Conservation (phyloP, 441 rosid species). For the Pelargonium citronellum region DNA sequence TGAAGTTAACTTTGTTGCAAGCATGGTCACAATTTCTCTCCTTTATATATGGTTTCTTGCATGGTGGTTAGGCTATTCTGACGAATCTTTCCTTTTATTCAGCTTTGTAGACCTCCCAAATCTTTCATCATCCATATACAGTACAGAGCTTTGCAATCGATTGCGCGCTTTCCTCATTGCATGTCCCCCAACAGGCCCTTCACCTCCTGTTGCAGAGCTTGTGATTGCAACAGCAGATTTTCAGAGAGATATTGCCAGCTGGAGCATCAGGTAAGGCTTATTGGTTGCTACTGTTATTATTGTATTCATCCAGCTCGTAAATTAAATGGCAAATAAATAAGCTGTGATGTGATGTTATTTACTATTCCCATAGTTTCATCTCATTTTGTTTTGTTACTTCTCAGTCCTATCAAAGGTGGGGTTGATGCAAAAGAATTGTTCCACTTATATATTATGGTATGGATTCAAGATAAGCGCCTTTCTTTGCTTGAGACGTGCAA, state of each 20-base stretch:
- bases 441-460: constrained; percentile 82
- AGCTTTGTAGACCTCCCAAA: constrained; percentile 91
- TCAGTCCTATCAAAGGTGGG: constrained; percentile 86
- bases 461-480: constrained; percentile 95
- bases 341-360: constrained; percentile 10
- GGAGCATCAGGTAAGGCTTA: constrained; percentile 60
- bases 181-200: constrained; percentile 94
- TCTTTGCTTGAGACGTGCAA: constrained; percentile 83
- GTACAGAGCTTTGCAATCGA: constrained; percentile 84
- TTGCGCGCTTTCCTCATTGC: constrained; percentile 81
- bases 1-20: neutral
- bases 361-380: constrained; percentile 19
- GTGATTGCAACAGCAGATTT: constrained; percentile 90
- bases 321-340: neutral
- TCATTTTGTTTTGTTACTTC: constrained; percentile 21
- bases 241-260: constrained; percentile 83
- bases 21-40: neutral
- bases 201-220: constrained; percentile 82
- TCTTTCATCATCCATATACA: constrained; percentile 81
- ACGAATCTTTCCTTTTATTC: constrained; percentile 29
- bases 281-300: constrained; percentile 13
- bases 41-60: constrained; percentile 12
- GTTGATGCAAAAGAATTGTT: constrained; percentile 91
- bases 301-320: neutral
- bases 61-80: constrained; percentile 20